Conservation (phyloP, 352 stramenopile genomes). For the Globisporangium irregulare region DNA sequence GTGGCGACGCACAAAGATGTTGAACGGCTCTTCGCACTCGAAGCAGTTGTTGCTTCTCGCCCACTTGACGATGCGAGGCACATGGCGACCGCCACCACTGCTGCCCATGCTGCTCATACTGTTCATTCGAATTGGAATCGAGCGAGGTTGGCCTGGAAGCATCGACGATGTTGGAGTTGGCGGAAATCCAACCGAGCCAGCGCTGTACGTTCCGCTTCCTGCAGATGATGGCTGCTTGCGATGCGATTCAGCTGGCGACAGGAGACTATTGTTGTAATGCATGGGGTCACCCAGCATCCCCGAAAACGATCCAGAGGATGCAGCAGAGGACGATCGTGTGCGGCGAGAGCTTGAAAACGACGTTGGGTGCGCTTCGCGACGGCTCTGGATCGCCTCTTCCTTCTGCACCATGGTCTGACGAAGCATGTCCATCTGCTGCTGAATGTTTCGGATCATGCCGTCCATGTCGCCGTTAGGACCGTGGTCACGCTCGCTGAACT, state of each 20-base stretch:
- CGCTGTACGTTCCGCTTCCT: conserved; percentile 21
- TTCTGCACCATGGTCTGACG: conserved; percentile 67
- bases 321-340: conserved; percentile 61
- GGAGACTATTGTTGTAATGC: conserved; percentile 33
- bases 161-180: conserved; percentile 13
- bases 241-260: conserved; percentile 45
- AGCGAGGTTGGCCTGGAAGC: conserved; percentile 9
- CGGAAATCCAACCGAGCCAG: conserved; percentile 25
- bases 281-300: conserved; percentile 26
- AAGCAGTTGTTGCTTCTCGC: conserved; percentile 78
- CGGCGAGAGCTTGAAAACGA: conserved; percentile 63
- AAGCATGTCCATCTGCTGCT: conserved; percentile 81
- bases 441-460: conserved; percentile 76
- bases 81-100: conserved; percentile 18
- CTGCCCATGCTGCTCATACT: conserved; percentile 17
- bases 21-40: conserved; percentile 82
- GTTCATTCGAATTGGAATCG: conserved; percentile 8
- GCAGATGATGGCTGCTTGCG: conserved; percentile 37
- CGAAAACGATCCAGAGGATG: conserved; percentile 54
- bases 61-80: conserved; percentile 78
- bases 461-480: conserved; percentile 41
- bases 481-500: conserved; percentile 25
- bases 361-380: conserved; percentile 52
- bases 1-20: conserved; percentile 78
- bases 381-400: conserved; percentile 46